phyloP scores from a whole-genome alignment of 306 rosid genomes.

The Pterocarpus santalinus region DNA sequence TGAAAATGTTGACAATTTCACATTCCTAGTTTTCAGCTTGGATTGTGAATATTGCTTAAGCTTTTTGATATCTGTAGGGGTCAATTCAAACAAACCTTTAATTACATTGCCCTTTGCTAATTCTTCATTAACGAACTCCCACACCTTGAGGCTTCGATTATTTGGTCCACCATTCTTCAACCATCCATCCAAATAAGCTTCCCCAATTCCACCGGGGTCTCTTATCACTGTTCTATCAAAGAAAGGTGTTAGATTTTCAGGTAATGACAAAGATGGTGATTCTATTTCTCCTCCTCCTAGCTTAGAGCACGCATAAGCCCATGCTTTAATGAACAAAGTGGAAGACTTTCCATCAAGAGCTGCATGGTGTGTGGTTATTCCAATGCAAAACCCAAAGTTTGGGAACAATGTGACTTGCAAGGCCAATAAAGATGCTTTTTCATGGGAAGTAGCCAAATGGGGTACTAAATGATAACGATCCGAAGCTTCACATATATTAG shows the following conservation, averaged over 20 bases:
- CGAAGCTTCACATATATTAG: constrained; percentile 2
- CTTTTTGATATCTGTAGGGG: constrained; percentile 27
- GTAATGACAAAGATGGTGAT: background rate
- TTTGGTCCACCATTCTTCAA: background rate
- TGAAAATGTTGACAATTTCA: constrained; percentile 33
- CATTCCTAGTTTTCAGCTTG: background rate
- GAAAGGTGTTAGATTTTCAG: constrained; percentile 32
- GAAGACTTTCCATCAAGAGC: constrained; percentile 45
- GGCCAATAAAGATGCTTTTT: constrained; percentile 31
- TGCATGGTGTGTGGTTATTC: constrained; percentile 49
- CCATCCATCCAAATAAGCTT: background rate
- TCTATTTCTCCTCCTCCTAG: background rate
- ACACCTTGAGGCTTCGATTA: constrained; percentile 35
- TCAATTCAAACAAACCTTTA: constrained; percentile 38
- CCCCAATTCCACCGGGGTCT: constrained; percentile 11
- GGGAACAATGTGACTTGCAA: constrained; percentile 45
- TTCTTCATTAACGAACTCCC: background rate
- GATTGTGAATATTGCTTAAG: constrained; percentile 30
- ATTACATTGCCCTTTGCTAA: background rate
- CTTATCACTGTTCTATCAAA: constrained; percentile 26
- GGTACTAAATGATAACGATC: constrained; percentile 3
- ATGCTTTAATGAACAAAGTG: constrained; percentile 38
- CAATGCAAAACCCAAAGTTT: constrained; percentile 42
- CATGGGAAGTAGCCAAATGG: constrained; percentile 23
- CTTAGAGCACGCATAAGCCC: constrained; percentile 33